Percentiles rank a stretch among this genome's conserved stretches.
These are phyloP conservation scores for Xylaria curta DNA, from an alignment of 495 filamentous ascomycete species.

Conservation along the genomic window DNA sequence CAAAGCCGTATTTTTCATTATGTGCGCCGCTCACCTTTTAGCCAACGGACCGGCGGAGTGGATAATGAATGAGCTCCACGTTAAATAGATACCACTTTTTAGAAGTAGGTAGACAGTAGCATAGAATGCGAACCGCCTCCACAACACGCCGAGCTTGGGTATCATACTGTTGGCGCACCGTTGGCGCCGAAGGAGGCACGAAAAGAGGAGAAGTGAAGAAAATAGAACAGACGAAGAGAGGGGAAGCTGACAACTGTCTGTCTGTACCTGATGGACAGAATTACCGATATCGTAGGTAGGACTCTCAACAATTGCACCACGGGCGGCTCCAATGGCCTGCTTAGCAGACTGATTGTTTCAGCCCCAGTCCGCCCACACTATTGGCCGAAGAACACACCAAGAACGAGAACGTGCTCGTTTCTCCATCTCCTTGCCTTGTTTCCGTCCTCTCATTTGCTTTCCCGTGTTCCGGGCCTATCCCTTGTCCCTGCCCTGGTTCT, in stretches of 20 bases:
- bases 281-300: neutral
- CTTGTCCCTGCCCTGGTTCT: neutral
- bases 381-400: neutral
- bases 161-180: neutral
- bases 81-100: constrained; percentile 5
- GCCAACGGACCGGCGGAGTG: constrained; percentile 19
- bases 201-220: neutral
- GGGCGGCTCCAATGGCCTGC: neutral
- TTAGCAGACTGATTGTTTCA: constrained; percentile 10
- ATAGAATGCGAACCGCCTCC: constrained; percentile 2
- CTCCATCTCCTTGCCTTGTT: neutral
- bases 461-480: constrained; percentile 6
- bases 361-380: neutral
- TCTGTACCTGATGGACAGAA: neutral
- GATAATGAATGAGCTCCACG: constrained; percentile 11
- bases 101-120: neutral
- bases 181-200: neutral
- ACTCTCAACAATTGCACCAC: neutral
- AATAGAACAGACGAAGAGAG: neutral
- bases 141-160: neutral
- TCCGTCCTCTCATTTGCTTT: constrained; percentile 15
- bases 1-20: neutral
- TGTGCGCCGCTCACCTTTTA: neutral
- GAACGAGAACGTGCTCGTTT: constrained; percentile 9
- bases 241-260: constrained; percentile 15